Evolutionary conservation across 129 eudicot species (phyloP).

Genomic region (Chrysanthemum makinoi): DNA sequence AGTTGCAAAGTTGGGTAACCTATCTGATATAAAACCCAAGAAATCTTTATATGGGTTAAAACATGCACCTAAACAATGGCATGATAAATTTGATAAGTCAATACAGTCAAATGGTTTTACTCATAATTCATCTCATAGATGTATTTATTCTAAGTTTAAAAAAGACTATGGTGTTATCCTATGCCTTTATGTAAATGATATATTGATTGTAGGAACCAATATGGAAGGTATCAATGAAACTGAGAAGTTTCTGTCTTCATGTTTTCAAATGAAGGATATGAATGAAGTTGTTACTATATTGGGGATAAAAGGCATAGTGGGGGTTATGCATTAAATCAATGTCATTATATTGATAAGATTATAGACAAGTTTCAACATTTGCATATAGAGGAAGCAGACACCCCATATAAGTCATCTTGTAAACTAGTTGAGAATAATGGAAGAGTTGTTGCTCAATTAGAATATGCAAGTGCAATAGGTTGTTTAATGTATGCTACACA

Average conservation of each 20-base stretch:
- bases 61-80: conserved; percentile 14
- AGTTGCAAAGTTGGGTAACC: too few relatives aligned
- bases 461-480: conserved; percentile 1
- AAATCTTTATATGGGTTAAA: neutral
- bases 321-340: conserved; percentile 9
- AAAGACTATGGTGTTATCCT: neutral
- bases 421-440: neutral
- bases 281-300: conserved; percentile 3
- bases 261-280: neutral
- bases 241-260: neutral
- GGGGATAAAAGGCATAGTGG: conserved; percentile 11
- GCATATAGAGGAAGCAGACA: neutral
- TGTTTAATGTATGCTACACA: neutral
- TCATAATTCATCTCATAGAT: neutral
- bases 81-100: neutral
- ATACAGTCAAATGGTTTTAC: neutral
- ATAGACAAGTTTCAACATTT: neutral
- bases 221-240: neutral
- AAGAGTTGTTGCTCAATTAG: neutral
- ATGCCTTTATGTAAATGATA: neutral
- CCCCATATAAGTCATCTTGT: neutral
- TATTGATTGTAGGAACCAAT: neutral
- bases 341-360: conserved; percentile 3
- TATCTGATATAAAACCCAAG: too few relatives aligned
- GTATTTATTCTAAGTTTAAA: conserved; percentile 3